Evolutionary conservation across 106 monocot species (phyloP), one percentile per base, ranked within the genome.

Genomic region (Dioscorea alata): DNA sequence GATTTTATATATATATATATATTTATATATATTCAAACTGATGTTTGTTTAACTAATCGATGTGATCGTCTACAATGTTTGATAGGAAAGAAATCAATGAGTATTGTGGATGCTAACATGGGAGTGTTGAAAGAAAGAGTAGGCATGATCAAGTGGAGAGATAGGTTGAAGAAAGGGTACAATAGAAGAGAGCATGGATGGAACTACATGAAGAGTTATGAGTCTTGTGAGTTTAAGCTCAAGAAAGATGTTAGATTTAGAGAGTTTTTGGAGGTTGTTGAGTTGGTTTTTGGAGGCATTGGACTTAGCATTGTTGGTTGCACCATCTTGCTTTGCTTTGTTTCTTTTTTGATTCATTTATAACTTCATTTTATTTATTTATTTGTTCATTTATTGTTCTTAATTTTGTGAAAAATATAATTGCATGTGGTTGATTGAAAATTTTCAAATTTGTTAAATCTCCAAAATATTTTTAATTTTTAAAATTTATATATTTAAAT

Each of bases 31-130:
- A 56, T 19, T 18, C 16, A 56, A 2, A 3, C 19, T 18, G 15
- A 56, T 2, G 4, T 6, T 56, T 0, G 54, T 18, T 56, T 56
- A 16, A 19, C 18, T 56, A 19, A 56, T 5, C 5, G 16, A 18
- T 16, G 54, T 14, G 1, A 28, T 28, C 3, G 28, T 28, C 1
- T 28, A 28, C 28, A 28, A 28, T 1, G 28, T 28, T 28, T 28
- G 28, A 28, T 28, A 69, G 69, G 69, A 57, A 69, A 59, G 18
- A 20, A 33, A 20, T 69, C 69, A 12, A 19, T 33, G 13, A 73
- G 34, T 33, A 73, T 54, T 2, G 63, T 73, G 49, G 73, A 73
- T 53, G 64, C 52, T n/a, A 73, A 73, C 73, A 64, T 64, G 73
- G 73, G 67, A 18, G 21, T 21, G 25, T 64, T 73, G 9, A 73